These are phyloP conservation scores for Nakazawaea laoshanensis DNA, from an alignment of 805 yeast species.

Conservation along the genomic window DNA sequence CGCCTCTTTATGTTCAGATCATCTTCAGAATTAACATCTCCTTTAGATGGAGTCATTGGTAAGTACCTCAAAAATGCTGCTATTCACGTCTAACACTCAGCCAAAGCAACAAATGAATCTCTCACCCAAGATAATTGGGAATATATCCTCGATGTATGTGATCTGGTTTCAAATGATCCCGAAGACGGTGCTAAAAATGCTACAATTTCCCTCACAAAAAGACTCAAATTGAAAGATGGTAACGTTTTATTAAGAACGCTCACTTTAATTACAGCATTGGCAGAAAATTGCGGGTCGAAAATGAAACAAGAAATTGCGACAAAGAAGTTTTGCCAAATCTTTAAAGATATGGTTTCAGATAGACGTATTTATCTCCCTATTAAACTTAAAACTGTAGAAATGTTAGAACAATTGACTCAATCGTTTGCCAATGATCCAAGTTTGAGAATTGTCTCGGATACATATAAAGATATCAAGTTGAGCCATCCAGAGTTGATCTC, in stretches of 20 bases:
- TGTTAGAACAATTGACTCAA: conserved; percentile 55
- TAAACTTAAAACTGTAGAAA: conserved; percentile 56
- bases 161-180: conserved; percentile 52
- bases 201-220: conserved; percentile 34
- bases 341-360: conserved; percentile 44
- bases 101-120: conserved; percentile 56
- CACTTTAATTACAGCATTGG: conserved; percentile 47
- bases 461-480: conserved; percentile 39
- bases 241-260: conserved; percentile 57
- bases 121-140: conserved; percentile 65
- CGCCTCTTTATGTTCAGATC: conserved; percentile 6
- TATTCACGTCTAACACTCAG: conserved; percentile 9
- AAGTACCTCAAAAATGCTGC: conserved; percentile 1
- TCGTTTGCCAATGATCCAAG: conserved; percentile 72
- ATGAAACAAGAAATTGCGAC: conserved; percentile 57
- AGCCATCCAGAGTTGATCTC: conserved; percentile 27
- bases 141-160: conserved; percentile 56
- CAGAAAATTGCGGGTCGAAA: conserved; percentile 72
- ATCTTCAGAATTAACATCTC: conserved; percentile 5
- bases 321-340: conserved; percentile 37
- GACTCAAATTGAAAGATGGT: conserved; percentile 48
- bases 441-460: conserved; percentile 57
- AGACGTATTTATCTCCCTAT: conserved; percentile 55
- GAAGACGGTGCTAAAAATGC: conserved; percentile 43
- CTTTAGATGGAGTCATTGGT: conserved; percentile 6